These are phyloP conservation scores for Tetragonia tetragonoides DNA, from an alignment of 148 eudicot species.

Conservation along the genomic window DNA sequence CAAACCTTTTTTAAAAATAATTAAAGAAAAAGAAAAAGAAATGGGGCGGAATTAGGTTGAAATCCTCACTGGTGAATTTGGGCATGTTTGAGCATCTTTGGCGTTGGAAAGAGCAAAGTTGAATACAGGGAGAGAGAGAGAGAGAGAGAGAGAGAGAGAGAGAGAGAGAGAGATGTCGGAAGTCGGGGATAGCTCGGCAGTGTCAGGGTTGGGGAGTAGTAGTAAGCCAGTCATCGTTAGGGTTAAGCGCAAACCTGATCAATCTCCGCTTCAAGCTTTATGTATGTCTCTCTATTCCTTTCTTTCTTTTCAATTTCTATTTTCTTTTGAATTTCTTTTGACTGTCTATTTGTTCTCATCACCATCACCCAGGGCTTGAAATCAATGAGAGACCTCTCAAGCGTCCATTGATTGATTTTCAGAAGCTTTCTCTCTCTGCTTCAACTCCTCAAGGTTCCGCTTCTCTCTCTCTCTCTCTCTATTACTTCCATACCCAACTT, in stretches of 20 bases:
- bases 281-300: constrained; percentile 19
- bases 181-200: constrained; percentile 26
- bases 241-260: constrained; percentile 41
- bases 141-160: no score
- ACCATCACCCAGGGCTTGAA: constrained; percentile 34
- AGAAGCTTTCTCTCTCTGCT: constrained; percentile 34
- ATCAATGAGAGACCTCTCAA: constrained; percentile 44
- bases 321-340: not conserved
- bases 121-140: no score
- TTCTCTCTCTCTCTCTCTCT: not conserved
- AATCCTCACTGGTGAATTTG: no score
- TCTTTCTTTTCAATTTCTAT: not conserved
- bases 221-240: constrained; percentile 39
- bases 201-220: not conserved
- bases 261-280: constrained; percentile 46
- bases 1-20: no score
- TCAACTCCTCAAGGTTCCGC: constrained; percentile 22
- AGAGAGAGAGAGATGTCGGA: constrained; percentile 22
- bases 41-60: no score
- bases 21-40: no score
- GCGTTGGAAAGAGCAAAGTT: no score
- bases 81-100: no score
- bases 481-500: no score
- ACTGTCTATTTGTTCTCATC: not conserved
- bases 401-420: constrained; percentile 39